Base-by-base conservation (phyloP, 495 filamentous ascomycete genomes). In the Penicillium crystallinum region DNA sequence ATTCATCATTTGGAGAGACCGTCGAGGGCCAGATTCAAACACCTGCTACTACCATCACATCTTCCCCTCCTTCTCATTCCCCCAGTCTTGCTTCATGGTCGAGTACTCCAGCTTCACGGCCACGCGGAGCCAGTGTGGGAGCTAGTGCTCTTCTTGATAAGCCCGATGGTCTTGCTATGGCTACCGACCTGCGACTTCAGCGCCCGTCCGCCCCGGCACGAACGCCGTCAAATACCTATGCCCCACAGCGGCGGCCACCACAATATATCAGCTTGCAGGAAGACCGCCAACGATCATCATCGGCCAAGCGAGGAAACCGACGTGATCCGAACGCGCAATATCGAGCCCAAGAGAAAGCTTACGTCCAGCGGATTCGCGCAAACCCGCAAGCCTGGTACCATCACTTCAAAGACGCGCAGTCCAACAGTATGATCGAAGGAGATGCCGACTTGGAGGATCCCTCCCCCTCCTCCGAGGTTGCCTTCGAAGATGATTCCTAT, bases 361-460 rank as follows among this genome's bases (percentile, higher is more conserved):
- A 88, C 71, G 90, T 88, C 53, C 86, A 86, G 64, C 78, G 82
- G 47, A 80, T 86, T 67, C 83, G 82, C 60, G 79, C 95, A 68
- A 84, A 88, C 49, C 81, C 83, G 34, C 77, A 83, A 46, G 83
- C 68, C 29, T 77, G 74, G 74, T 70, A 80, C 54, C 83, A 89
- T 46, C 92, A 92, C 59, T 89, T 91, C 58, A 65, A 68, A 46
- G 87, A 92, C 50, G 74, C 81, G 2, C 85, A 87, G 38, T 80
- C 81, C 4, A 78, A 80, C 37, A 81, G 79, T 36, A 64, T 83
- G 45, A 79, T 39, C 81, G 85, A 69, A 78, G 86, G 64, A 3
- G 90, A 91, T 37, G 91, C 92, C 9, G 90, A 96, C 57, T 81
- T 86, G n/a, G 93, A 97, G 43, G 93, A 89, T 6, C 87, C 88